A percentile compares a stretch with the other conserved stretches of the same genome.
Evolutionary conservation across 2,329 filamentous ascomycete species (phyloP).

Genomic region (Claviceps sp.): DNA sequence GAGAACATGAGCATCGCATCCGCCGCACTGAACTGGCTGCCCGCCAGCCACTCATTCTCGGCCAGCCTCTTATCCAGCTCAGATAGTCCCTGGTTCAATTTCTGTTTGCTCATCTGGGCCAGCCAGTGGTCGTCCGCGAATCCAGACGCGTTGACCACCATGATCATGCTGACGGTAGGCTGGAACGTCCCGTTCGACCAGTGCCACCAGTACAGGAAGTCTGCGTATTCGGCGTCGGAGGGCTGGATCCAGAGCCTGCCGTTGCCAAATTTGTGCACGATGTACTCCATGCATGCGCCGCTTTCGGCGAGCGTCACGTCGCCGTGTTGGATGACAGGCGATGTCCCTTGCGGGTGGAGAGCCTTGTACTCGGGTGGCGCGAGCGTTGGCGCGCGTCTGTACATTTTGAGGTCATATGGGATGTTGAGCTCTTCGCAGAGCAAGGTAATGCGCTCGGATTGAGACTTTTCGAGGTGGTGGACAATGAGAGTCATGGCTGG

Average conservation of each 20-base stretch:
- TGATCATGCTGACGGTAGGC: constrained; percentile 22
- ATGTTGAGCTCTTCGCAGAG: constrained; percentile 51
- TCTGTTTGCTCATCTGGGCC: constrained; percentile 17
- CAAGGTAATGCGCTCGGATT: constrained; percentile 52
- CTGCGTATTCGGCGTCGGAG: constrained; percentile 34
- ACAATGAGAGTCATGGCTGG: constrained; percentile 20
- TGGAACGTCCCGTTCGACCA: constrained; percentile 35
- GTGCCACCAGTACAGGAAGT: constrained; percentile 54
- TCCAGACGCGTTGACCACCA: constrained; percentile 17
- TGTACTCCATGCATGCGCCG: constrained; percentile 48
- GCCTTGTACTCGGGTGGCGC: constrained; percentile 25
- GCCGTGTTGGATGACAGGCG: constrained; percentile 47
- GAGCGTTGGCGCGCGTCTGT: constrained; percentile 18
- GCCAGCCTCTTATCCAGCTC: constrained; percentile 35
- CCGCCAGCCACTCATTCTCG: constrained; percentile 41
- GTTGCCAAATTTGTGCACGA: constrained; percentile 37
- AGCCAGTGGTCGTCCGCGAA: constrained; percentile 13
- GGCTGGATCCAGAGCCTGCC: constrained; percentile 35
- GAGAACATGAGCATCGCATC: constrained; percentile 51
- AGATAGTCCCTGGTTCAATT: constrained; percentile 29
- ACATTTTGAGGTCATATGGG: constrained; percentile 24
- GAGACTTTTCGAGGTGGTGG: constrained; percentile 43
- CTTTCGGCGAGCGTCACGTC: constrained; percentile 43
- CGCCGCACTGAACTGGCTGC: constrained; percentile 47
- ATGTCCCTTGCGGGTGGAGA: constrained; percentile 37